Percentiles rank a stretch among this genome's conserved stretches.
phyloP scores from a whole-genome alignment of 2,329 filamentous ascomycete genomes.

The Colletotrichum melonis region DNA sequence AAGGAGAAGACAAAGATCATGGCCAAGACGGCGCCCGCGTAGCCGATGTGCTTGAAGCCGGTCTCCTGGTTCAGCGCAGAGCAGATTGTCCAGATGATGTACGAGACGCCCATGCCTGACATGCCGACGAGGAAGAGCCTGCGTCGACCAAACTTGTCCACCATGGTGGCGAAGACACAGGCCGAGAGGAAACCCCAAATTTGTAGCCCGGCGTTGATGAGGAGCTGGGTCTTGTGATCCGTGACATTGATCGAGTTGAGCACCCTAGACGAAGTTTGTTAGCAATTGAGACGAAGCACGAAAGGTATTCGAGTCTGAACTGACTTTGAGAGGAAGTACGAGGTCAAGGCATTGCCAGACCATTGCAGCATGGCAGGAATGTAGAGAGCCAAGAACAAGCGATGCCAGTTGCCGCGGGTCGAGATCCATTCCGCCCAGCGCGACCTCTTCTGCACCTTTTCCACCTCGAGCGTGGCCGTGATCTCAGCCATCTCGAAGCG shows the following conservation, averaged over 20 bases:
- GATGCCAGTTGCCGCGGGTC: neutral
- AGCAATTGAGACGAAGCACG: constrained; percentile 26
- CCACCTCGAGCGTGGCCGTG: constrained; percentile 5
- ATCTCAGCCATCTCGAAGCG: constrained; percentile 15
- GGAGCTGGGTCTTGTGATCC: constrained; percentile 50
- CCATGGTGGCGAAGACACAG: constrained; percentile 48
- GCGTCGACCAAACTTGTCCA: constrained; percentile 56
- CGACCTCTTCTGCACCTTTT: neutral
- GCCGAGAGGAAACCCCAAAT: constrained; percentile 52
- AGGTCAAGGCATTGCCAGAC: neutral
- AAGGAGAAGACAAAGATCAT: constrained; percentile 58
- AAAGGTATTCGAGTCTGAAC: neutral
- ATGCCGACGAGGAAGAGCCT: constrained; percentile 51
- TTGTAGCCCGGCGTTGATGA: constrained; percentile 46
- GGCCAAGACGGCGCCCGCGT: constrained; percentile 58
- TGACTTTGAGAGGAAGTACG: neutral
- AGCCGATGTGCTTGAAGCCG: constrained; percentile 36
- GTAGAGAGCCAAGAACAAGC: neutral
- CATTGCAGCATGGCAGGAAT: neutral
- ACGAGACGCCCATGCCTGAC: constrained; percentile 50
- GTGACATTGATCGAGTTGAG: constrained; percentile 52
- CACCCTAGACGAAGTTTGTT: constrained; percentile 51
- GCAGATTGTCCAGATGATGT: constrained; percentile 52
- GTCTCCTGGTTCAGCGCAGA: constrained; percentile 44
- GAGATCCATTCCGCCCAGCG: neutral